Percentiles rank a stretch among this genome's conserved stretches.
Conservation (phyloP, 805 yeast species). For the Dipodascus albidus region DNA sequence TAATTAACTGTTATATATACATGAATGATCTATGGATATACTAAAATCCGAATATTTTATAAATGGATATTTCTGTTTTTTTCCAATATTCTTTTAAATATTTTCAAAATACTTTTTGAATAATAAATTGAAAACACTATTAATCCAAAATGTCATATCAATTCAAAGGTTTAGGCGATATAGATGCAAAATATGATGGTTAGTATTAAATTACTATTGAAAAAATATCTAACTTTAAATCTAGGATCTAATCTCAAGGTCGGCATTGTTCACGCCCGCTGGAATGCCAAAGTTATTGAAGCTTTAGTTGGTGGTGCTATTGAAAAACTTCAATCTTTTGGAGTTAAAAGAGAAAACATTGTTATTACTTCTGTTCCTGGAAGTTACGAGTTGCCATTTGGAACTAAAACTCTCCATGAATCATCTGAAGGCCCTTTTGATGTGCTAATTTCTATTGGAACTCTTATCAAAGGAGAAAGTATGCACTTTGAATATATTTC, state of each 20-base stretch:
- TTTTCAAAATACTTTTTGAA: not conserved
- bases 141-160: not conserved
- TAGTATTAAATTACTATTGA: not conserved
- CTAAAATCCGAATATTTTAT: too few species aligned
- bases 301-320: conserved; percentile 73
- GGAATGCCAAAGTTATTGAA: conserved; percentile 74
- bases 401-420: conserved; percentile 34
- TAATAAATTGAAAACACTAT: not conserved
- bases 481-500: conserved; percentile 98
- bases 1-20: too few species aligned
- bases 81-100: too few species aligned
- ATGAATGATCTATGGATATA: too few species aligned
- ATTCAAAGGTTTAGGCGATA: conserved; percentile 63
- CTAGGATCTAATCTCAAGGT: conserved; percentile 38
- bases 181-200: conserved; percentile 58
- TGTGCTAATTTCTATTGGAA: conserved; percentile 89
- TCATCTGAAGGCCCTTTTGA: conserved; percentile 29
- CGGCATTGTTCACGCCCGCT: conserved; percentile 91
- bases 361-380: conserved; percentile 86
- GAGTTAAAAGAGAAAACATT: conserved; percentile 70
- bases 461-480: conserved; percentile 88
- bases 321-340: conserved; percentile 43
- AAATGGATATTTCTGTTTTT: too few species aligned
- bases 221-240: not conserved
- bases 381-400: conserved; percentile 86